A percentile compares a stretch with the other conserved stretches of the same genome.
Conservation (phyloP, 75 land plant genomes). For the Chamaecyparis obtusa region DNA sequence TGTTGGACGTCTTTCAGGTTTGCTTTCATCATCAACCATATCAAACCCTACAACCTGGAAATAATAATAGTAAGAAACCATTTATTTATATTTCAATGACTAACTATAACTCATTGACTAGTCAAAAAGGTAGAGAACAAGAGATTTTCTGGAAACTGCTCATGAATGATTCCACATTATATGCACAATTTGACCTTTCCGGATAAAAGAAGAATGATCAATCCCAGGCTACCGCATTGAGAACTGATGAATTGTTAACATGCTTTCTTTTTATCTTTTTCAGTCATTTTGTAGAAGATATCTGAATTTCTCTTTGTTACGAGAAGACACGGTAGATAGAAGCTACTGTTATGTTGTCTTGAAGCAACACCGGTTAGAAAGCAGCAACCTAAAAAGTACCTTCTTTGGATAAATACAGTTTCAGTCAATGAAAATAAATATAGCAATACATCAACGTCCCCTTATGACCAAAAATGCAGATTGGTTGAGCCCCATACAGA, state of each 20-base stretch:
- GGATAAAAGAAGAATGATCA: background rate
- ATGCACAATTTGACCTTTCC: background rate
- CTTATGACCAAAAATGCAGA: background rate
- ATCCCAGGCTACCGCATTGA: background rate
- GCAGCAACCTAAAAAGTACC: background rate
- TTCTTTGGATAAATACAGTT: background rate
- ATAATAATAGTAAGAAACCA: background rate
- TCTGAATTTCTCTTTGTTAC: background rate
- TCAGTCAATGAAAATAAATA: background rate
- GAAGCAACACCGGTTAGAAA: background rate
- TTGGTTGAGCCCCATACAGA: too few relatives aligned
- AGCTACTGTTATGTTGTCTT: background rate
- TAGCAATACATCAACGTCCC: background rate
- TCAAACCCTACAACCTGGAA: constrained; percentile 96
- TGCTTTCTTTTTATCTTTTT: background rate
- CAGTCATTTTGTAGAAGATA: background rate
- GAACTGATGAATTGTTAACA: background rate
- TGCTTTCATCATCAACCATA: constrained; percentile 99
- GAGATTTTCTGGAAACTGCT: background rate
- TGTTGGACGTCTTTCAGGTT: constrained; percentile 98
- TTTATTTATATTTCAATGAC: background rate
- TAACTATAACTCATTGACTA: background rate
- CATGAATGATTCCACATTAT: background rate
- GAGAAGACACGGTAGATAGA: background rate
- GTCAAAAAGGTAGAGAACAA: background rate